Base-by-base conservation (phyloP, 805 yeast genomes). In the Candida odintsovae region DNA sequence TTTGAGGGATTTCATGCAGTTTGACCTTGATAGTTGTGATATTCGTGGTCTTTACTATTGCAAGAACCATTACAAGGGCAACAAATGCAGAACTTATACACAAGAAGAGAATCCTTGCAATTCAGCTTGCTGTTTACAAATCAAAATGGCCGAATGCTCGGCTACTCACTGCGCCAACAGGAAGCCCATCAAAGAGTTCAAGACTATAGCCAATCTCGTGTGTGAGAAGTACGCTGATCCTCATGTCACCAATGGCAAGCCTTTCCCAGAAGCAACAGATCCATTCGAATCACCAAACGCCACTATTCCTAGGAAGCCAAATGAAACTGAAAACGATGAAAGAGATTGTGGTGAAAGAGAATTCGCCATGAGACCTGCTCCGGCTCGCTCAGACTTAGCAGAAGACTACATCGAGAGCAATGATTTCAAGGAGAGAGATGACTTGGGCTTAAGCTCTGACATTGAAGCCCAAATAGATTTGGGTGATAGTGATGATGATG, bases 401-500 rank as follows among this genome's bases (percentile, higher is more conserved):
- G 4, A 41, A 42, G 9, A 28, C 31, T 28, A 28, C n/a, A 28
- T n/a, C 31, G n/a, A 28, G n/a, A 28, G 13, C 15, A 28, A 13
- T 13, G n/a, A 7, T 13, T 28, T 28, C n/a, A 28, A 28, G 31
- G 13, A 28, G 31, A 12, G 31, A 28, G n/a, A 28, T 28, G 31
- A 13, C n/a, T 28, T 28, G 31, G 31, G n/a, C n/a, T 28, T 7
- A 3, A 28, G n/a, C n/a, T n/a, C 13, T 13, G 31, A 28, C 31
- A 28, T 28, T 28, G 31, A 28, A 28, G 31, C 31, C 13, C 31
- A 28, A 7, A 28, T 13, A 13, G 31, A 13, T 28, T 38, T 38
- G 20, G 61, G 57, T 5, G 64, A 63, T n/a, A 45, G 46, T 22
- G 57, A 53, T 15, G 57, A 54, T 33, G 69, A 69, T 26, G 45